Percentiles rank a stretch among this genome's conserved stretches.
Evolutionary conservation across 805 yeast species (phyloP).

Genomic region (Kodamaea laetipori): DNA sequence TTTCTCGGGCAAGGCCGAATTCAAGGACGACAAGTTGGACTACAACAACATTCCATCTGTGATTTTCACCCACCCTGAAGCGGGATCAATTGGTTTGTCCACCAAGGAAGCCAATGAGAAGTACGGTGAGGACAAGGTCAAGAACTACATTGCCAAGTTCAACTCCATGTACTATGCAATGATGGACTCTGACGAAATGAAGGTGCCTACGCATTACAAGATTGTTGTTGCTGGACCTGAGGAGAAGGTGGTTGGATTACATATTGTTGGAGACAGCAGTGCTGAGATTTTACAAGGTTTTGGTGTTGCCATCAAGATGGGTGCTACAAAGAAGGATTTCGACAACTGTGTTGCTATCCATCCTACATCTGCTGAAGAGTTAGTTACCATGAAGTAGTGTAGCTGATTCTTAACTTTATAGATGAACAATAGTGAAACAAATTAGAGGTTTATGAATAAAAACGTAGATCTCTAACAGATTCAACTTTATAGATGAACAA

Average conservation of each 20-base stretch:
- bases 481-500: no score
- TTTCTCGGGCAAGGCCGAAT: constrained; percentile 73
- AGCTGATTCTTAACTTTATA: not conserved
- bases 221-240: constrained; percentile 73
- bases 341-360: constrained; percentile 97
- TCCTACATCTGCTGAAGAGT: constrained; percentile 97
- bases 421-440: no score
- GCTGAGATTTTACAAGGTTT: constrained; percentile 97
- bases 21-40: constrained; percentile 77
- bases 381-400: constrained; percentile 70
- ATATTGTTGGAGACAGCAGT: constrained; percentile 86
- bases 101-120: constrained; percentile 75
- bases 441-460: no score
- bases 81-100: constrained; percentile 87
- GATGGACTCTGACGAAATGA: constrained; percentile 59
- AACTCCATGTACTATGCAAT: constrained; percentile 93
- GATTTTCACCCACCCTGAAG: constrained; percentile 98
- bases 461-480: no score
- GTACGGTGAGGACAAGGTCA: constrained; percentile 79
- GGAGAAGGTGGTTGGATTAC: constrained; percentile 95
- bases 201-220: constrained; percentile 87
- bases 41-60: constrained; percentile 88
- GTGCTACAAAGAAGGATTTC: constrained; percentile 95
- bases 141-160: constrained; percentile 79
- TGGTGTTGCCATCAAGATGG: constrained; percentile 98